A percentile compares a stretch with the other conserved stretches of the same genome.
Conservation (phyloP, 2,329 filamentous ascomycete species). For the Golovinomyces cichoracearum region DNA sequence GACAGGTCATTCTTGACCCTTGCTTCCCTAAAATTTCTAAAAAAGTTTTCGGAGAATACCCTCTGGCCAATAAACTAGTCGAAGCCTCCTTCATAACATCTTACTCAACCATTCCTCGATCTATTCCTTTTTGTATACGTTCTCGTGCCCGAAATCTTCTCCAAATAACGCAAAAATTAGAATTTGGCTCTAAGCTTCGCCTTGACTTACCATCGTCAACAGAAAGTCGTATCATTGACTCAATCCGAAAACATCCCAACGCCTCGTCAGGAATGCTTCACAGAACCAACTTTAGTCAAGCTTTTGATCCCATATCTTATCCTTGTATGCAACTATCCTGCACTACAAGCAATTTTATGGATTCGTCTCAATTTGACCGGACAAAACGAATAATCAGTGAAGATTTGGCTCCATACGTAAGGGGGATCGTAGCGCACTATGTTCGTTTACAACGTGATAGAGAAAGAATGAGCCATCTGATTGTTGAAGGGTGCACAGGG, state of each 20-base stretch:
- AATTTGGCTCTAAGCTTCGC: conserved; percentile 7
- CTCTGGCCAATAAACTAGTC: conserved; percentile 26
- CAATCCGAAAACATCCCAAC: conserved; percentile 7
- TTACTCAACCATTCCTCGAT: conserved; percentile 6
- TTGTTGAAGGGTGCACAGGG: conserved; percentile 28
- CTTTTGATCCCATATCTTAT: conserved; percentile 31
- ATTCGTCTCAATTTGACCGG: conserved; percentile 53
- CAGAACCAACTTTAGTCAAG: conserved; percentile 28
- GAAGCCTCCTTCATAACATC: conserved; percentile 20
- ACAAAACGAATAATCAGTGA: conserved; percentile 36
- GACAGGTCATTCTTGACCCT: conserved; percentile 10
- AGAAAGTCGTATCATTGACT: conserved; percentile 8
- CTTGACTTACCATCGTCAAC: conserved; percentile 6
- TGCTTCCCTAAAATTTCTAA: conserved; percentile 14
- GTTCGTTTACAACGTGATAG: conserved; percentile 42
- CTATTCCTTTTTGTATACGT: conserved; percentile 12
- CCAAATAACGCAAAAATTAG: conserved; percentile 9
- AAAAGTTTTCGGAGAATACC: conserved; percentile 28
- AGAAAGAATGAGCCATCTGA: conserved; percentile 31
- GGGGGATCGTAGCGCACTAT: conserved; percentile 58
- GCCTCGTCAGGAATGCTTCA: conserved; percentile 14
- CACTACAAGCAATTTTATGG: conserved; percentile 21
- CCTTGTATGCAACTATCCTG: conserved; percentile 17
- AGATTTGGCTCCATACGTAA: conserved; percentile 77
- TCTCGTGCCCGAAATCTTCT: conserved; percentile 11